Evolutionary conservation across 257 asterid genomes (phyloP), one percentile per base, ranked within the genome.

Genomic region (Solanum sparsipilum): DNA sequence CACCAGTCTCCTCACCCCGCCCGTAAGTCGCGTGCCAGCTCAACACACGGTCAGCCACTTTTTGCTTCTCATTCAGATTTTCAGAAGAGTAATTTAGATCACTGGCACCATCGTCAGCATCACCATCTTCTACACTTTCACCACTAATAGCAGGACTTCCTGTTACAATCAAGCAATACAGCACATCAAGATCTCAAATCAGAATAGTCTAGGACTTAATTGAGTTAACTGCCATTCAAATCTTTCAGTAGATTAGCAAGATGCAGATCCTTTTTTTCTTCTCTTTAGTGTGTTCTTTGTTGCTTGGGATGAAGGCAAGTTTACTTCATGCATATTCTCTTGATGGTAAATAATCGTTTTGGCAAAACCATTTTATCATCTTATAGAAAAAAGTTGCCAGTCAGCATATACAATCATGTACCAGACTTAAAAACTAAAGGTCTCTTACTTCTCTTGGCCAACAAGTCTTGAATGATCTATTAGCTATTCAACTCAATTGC

Each of bases 61-160:
- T 97, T 91, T 92, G 98, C 91, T 95, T 93, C 88, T 91, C 98
- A 89, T 88, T 90, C 88, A 93, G 95, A 83, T 83, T 92, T 87
- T 91, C 95, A 41, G 88, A 84, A 86, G 98, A 85, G 92, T 89
- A 93, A 78, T 88, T 95, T 85, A 88, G 85, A 82, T 92, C 96
- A 87, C 90, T 92, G 84, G 89, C 93, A 88, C 89, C 93, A 89
- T 91, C 96, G 78, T 92, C 95, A 89, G 87, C 94, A 89, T 82
- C 93, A 83, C 84, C 94, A 87, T 93, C 96, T 83, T 94, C 97
- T 87, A 91, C 98, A 63, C 90, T 94, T 91, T 97, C 99, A 73
- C 96, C 98, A 76, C 48, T 92, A 90, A 96, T 95, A 86, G 95
- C 95, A 88, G 99, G 98, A 91, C 99, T 96, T 91, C 99, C 99